These are phyloP conservation scores for Amanita muscaria DNA, from an alignment of 768 basidiomycete genomes.

Conservation along the genomic window DNA sequence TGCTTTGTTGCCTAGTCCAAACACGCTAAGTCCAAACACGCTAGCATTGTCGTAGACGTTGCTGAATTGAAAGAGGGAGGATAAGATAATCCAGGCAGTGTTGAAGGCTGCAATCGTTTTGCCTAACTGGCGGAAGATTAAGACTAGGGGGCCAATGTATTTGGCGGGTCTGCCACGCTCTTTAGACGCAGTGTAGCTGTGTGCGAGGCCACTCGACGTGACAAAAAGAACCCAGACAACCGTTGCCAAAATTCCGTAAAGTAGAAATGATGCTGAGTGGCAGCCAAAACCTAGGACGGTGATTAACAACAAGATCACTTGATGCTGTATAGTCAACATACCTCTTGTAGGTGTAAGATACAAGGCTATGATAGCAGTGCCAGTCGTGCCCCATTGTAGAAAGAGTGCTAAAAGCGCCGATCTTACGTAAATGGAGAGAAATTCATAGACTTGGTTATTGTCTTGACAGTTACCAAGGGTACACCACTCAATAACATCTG, in stretches of 20 bases:
- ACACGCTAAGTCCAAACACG: slow-evolving; percentile 14
- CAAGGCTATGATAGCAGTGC: slow-evolving; percentile 16
- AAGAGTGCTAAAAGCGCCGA: slow-evolving; percentile 13
- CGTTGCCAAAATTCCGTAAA: slow-evolving; percentile 17
- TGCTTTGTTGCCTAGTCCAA: too few species aligned
- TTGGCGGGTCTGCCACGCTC: background rate
- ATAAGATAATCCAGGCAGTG: slow-evolving; percentile 18
- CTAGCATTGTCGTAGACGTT: slow-evolving; percentile 18
- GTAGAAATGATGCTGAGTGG: slow-evolving; percentile 1
- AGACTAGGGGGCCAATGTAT: slow-evolving; percentile 6
- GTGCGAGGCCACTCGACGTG: slow-evolving; percentile 17
- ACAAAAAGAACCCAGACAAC: slow-evolving; percentile 18
- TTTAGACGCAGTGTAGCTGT: slow-evolving; percentile 13
- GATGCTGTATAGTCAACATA: slow-evolving; percentile 9
- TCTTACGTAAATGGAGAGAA: slow-evolving; percentile 10
- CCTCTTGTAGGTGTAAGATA: slow-evolving; percentile 18
- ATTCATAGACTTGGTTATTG: background rate
- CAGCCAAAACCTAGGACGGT: background rate
- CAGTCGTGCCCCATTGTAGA: slow-evolving; percentile 20
- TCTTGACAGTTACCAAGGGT: background rate
- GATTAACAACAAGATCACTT: background rate
- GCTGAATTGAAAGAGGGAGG: slow-evolving; percentile 19
- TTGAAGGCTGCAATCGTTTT: slow-evolving; percentile 18
- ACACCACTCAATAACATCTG: background rate
- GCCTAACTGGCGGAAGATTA: slow-evolving; percentile 15